Conservation (phyloP, 768 basidiomycete species). For the Lanmaoa rubissima region DNA sequence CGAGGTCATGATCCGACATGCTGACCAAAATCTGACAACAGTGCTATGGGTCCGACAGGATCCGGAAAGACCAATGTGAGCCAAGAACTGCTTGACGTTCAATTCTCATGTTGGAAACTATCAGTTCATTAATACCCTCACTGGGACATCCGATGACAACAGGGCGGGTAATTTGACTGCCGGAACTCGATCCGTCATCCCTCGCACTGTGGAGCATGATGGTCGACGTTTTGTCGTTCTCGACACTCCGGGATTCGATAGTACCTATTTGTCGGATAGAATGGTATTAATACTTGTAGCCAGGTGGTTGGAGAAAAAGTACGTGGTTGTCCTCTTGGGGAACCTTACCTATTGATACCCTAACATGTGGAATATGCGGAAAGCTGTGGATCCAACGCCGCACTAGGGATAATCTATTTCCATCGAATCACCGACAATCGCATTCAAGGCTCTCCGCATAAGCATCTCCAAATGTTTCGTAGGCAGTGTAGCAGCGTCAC, state of each 20-base stretch:
- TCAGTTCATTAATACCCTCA: constrained; percentile 8
- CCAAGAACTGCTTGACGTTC: too few relatives aligned
- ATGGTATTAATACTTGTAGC: not conserved
- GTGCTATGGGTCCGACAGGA: constrained; percentile 1
- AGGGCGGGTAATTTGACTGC: not conserved
- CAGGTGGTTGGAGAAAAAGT: not conserved
- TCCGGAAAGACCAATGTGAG: constrained; percentile 9
- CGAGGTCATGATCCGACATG: not conserved
- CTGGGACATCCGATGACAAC: not conserved
- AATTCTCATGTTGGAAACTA: not conserved
- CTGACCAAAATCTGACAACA: not conserved
- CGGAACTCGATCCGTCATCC: not conserved
- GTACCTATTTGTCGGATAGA: not conserved
- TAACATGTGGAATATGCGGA: not conserved
- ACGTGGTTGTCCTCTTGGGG: not conserved
- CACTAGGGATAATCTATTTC: constrained; percentile 5
- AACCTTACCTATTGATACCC: not conserved
- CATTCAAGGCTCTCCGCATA: not conserved
- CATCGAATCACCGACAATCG: constrained; percentile 10
- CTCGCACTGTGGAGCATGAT: not conserved
- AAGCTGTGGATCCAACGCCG: not conserved
- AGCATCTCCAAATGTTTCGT: not conserved
- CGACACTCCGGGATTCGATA: constrained; percentile 9
- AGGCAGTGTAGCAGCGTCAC: not conserved
- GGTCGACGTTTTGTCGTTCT: constrained; percentile 1